Conservation (phyloP, 2,329 filamentous ascomycete genomes). For the Venturia aucupariae region DNA sequence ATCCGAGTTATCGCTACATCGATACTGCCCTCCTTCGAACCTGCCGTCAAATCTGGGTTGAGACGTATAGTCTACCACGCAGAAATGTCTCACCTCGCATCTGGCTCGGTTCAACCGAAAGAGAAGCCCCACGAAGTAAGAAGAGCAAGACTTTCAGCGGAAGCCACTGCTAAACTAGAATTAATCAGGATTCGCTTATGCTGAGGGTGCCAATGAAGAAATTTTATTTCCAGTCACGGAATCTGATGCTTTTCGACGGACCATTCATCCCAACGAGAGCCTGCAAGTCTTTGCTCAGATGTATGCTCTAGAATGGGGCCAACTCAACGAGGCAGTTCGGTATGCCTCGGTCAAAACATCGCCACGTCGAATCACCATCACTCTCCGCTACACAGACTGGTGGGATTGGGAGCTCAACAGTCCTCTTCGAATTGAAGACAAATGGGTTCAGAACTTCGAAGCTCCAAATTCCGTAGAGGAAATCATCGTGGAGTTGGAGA, state of each 20-base stretch:
- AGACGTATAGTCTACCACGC: conserved; percentile 5
- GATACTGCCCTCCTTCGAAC: conserved; percentile 5
- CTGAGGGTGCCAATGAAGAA: background rate
- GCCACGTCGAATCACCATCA: background rate
- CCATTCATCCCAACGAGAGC: background rate
- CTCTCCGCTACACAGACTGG: conserved; percentile 10
- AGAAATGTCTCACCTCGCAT: conserved; percentile 1
- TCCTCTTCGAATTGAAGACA: background rate
- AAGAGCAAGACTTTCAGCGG: background rate
- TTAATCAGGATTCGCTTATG: background rate
- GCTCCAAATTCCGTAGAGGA: conserved; percentile 1
- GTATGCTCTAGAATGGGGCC: background rate
- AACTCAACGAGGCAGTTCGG: background rate
- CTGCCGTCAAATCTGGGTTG: conserved; percentile 1
- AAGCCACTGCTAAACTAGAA: background rate
- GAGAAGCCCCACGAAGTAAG: background rate
- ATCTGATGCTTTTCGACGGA: background rate
- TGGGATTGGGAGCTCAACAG: background rate
- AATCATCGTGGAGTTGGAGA: conserved; percentile 2
- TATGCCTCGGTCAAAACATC: background rate
- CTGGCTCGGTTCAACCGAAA: background rate
- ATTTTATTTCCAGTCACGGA: background rate
- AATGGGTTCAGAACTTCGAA: background rate
- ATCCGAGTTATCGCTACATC: background rate
- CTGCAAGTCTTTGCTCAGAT: conserved; percentile 6